Evolutionary conservation across 257 asterid species (phyloP).

Genomic region (Haberlea rhodopensis): DNA sequence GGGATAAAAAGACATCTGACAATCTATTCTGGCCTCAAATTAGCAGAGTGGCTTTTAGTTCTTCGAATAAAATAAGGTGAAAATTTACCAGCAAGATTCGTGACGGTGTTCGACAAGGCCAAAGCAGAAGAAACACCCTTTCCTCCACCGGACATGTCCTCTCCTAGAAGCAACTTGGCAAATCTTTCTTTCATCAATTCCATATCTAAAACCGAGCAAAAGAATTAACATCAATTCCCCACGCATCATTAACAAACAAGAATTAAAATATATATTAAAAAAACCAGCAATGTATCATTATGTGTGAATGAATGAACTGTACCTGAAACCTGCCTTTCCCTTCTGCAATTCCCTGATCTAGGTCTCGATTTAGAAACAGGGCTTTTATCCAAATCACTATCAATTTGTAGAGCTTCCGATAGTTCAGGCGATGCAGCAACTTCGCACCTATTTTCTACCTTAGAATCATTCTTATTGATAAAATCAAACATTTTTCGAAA

Average conservation of each 20-base stretch:
- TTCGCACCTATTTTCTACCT: constrained; percentile 20
- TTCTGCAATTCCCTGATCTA: constrained; percentile 22
- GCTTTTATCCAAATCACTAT: constrained; percentile 24
- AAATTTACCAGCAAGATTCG: constrained; percentile 78
- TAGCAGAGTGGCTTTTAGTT: too few relatives aligned
- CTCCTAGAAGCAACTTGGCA: constrained; percentile 79
- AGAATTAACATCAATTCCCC: background rate
- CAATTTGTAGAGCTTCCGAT: constrained; percentile 26
- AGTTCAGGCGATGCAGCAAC: constrained; percentile 27
- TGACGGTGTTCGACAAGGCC: constrained; percentile 82
- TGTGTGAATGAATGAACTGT: background rate
- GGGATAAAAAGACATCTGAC: background rate
- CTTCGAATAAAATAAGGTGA: background rate
- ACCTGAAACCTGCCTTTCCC: constrained; percentile 43
- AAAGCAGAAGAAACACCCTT: constrained; percentile 92
- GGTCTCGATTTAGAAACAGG: too few relatives aligned
- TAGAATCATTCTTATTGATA: too few relatives aligned
- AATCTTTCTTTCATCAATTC: constrained; percentile 75
- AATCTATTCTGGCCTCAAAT: background rate
- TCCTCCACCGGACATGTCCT: constrained; percentile 95
- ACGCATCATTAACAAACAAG: background rate
- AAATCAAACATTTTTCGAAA: constrained; percentile 57
- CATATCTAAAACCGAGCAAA: constrained; percentile 51
- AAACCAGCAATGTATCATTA: background rate
- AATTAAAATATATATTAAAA: too few relatives aligned